Conservation (phyloP, 176 grass and related monocot genomes). For the Oryza glumipatula region DNA sequence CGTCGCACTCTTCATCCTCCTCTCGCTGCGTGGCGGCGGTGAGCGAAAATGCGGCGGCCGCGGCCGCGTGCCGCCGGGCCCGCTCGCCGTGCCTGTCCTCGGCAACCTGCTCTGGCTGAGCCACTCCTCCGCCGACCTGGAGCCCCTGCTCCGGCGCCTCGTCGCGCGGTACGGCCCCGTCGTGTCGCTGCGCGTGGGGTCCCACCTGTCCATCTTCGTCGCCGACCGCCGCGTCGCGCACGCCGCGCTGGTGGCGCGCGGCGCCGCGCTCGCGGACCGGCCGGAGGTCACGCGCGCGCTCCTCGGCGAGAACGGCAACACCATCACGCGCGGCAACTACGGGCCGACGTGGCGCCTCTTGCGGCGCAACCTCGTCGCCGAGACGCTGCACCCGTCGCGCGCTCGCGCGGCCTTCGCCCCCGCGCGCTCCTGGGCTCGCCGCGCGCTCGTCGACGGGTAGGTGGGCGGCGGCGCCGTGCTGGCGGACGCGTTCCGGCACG, state of each 20-base stretch:
- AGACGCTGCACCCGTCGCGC: constrained; percentile 57
- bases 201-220: constrained; percentile 43
- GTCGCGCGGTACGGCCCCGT: constrained; percentile 42
- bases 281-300: neutral
- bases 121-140: constrained; percentile 20
- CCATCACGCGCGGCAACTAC: constrained; percentile 47
- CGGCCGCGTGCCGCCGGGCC: constrained; percentile 47
- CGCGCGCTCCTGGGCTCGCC: constrained; percentile 46
- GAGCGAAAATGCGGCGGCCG: neutral
- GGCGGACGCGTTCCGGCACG: constrained; percentile 52
- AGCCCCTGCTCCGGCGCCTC: constrained; percentile 50
- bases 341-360: constrained; percentile 58
- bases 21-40: neutral
- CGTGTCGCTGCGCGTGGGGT: constrained; percentile 49
- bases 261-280: constrained; percentile 52
- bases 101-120: constrained; percentile 52
- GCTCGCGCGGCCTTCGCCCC: constrained; percentile 35
- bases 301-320: constrained; percentile 36
- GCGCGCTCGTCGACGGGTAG: constrained; percentile 41
- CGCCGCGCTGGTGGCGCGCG: constrained; percentile 49
- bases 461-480: neutral
- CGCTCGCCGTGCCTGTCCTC: constrained; percentile 46
- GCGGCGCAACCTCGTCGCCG: constrained; percentile 58
- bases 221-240: constrained; percentile 55
- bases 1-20: neutral